A percentile compares a stretch with the other conserved stretches of the same genome.
Evolutionary conservation across 768 basidiomycete species (phyloP).

Genomic region (Agrocybe praecox): DNA sequence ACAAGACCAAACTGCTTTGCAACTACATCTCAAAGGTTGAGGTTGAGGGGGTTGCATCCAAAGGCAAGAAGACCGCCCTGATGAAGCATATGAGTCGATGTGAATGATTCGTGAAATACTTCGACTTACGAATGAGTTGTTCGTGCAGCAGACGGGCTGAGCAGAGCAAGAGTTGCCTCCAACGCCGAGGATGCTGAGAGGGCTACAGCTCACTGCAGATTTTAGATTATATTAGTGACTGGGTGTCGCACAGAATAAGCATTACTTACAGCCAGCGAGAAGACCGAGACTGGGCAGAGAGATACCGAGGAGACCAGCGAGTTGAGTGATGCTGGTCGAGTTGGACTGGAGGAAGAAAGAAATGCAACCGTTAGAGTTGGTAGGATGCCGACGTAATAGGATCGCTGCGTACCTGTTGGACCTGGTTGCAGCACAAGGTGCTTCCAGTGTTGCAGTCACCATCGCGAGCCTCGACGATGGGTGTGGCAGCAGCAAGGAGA

Average conservation of each 20-base stretch:
- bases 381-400: background rate
- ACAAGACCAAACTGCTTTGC: too few species aligned
- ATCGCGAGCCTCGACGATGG: slow-evolving; percentile 1
- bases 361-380: background rate
- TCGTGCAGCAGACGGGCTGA: slow-evolving; percentile 18
- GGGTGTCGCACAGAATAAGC: too few species aligned
- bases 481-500: slow-evolving; percentile 14
- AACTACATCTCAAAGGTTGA: slow-evolving; percentile 10
- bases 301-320: slow-evolving; percentile 15
- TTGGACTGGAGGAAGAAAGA: background rate
- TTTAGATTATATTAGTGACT: background rate
- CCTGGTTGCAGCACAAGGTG: slow-evolving; percentile 5
- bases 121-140: slow-evolving; percentile 11
- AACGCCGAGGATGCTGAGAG: slow-evolving; percentile 12
- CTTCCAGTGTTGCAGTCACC: slow-evolving; percentile 5
- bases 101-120: background rate
- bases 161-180: slow-evolving; percentile 13
- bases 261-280: slow-evolving; percentile 13
- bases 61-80: slow-evolving; percentile 6
- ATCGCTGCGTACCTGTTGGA: background rate
- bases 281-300: slow-evolving; percentile 6
- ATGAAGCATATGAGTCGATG: background rate
- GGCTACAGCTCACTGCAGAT: slow-evolving; percentile 14
- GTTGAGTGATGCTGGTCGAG: background rate
- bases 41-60: slow-evolving; percentile 10